phyloP scores from a whole-genome alignment of 345 rosid genomes.

The Iberis pinnata region DNA sequence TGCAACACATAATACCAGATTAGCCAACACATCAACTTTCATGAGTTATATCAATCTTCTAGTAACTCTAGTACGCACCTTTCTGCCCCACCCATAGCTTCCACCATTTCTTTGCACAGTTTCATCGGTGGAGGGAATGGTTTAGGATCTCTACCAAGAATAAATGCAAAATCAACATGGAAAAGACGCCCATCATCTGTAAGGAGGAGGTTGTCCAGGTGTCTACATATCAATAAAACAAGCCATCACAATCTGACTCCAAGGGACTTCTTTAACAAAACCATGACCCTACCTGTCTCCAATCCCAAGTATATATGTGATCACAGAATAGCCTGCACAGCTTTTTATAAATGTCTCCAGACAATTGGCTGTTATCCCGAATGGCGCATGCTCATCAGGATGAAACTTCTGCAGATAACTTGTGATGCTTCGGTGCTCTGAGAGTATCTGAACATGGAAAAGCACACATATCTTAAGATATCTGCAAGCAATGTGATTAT shows the following conservation, averaged over 20 bases:
- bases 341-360: constrained; percentile 96
- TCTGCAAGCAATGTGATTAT: neutral
- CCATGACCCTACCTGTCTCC: constrained; percentile 67
- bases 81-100: constrained; percentile 99
- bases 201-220: constrained; percentile 93
- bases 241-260: neutral
- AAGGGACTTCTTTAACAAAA: neutral
- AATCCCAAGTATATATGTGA: constrained; percentile 91
- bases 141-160: constrained; percentile 97
- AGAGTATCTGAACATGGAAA: constrained; percentile 56
- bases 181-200: constrained; percentile 93
- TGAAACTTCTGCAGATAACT: constrained; percentile 94
- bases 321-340: constrained; percentile 97
- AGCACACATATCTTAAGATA: constrained; percentile 4
- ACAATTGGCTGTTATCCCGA: constrained; percentile 88
- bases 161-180: constrained; percentile 96
- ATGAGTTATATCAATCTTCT: no score
- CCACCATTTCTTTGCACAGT: constrained; percentile 99
- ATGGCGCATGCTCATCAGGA: constrained; percentile 92
- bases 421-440: constrained; percentile 87
- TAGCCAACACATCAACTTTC: no score
- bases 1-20: constrained; percentile 38
- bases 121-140: constrained; percentile 99
- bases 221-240: constrained; percentile 43
- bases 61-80: constrained; percentile 45